These are phyloP conservation scores for Echeveria elegans DNA, from an alignment of 164 flowering plant species.

Conservation along the genomic window DNA sequence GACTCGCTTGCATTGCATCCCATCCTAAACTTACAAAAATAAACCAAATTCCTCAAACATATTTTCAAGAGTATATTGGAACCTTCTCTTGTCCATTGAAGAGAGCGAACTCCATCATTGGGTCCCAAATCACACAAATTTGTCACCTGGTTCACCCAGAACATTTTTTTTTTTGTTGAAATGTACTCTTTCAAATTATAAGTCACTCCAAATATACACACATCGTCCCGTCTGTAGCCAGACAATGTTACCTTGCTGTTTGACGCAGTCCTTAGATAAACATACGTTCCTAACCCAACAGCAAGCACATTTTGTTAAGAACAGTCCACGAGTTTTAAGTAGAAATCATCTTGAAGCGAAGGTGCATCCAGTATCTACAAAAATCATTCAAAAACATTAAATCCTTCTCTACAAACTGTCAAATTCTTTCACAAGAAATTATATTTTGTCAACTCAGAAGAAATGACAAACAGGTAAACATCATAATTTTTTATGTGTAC, in stretches of 20 bases:
- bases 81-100: constrained; percentile 97
- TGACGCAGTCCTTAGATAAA: constrained; percentile 94
- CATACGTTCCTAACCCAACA: constrained; percentile 94
- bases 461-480: neutral
- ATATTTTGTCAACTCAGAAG: neutral
- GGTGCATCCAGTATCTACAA: constrained; percentile 97
- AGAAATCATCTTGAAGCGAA: constrained; percentile 94
- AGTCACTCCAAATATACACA: neutral
- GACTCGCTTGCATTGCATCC: constrained; percentile 72
- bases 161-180: neutral
- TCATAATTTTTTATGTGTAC: too few species aligned
- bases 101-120: constrained; percentile 68
- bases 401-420: neutral
- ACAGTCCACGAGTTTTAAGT: constrained; percentile 96
- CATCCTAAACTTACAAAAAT: constrained; percentile 74
- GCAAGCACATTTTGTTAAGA: constrained; percentile 98
- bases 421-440: neutral
- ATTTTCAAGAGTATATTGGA: constrained; percentile 39
- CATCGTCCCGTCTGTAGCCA: neutral
- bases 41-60: neutral
- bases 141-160: constrained; percentile 51
- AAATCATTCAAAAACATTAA: neutral
- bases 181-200: too few species aligned
- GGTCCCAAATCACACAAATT: constrained; percentile 95
- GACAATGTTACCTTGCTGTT: constrained; percentile 53